Conservation (phyloP, 139 green algal genomes). For the Chlorokybus atmophyticus region DNA sequence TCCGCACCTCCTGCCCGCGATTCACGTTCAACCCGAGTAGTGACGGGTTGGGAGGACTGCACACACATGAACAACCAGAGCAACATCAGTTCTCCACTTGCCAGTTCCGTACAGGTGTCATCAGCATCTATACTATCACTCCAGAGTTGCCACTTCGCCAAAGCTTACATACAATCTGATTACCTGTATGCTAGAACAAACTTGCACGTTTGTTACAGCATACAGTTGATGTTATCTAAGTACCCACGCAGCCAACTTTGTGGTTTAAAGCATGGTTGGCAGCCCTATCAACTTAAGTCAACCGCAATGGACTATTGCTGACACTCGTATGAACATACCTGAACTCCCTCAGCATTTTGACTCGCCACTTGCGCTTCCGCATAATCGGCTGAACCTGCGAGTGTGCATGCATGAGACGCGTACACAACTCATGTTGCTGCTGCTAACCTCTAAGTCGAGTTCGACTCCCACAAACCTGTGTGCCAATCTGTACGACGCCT, state of each 20-base stretch:
- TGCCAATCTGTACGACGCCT: too few species aligned
- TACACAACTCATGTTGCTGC: too few species aligned
- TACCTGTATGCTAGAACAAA: neutral
- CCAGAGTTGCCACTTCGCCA: neutral
- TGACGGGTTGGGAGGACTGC: slow-evolving; percentile 35
- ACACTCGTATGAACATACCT: slow-evolving; percentile 12
- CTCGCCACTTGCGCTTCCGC: slow-evolving; percentile 37
- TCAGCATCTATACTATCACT: too few species aligned
- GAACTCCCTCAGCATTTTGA: slow-evolving; percentile 62
- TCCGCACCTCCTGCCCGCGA: slow-evolving; percentile 19
- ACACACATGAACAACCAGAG: neutral
- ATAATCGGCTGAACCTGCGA: slow-evolving; percentile 84
- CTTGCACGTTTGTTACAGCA: too few species aligned
- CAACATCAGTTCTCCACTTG: too few species aligned
- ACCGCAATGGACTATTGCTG: neutral
- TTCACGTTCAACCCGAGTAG: slow-evolving; percentile 51
- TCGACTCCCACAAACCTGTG: too few species aligned
- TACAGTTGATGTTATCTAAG: neutral
- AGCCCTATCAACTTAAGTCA: neutral
- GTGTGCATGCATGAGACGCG: too few species aligned
- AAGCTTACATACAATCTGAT: neutral
- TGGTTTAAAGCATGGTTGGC: neutral
- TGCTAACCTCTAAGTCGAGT: too few species aligned
- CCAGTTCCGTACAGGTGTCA: too few species aligned
- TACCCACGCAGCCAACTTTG: neutral